A percentile compares a stretch with the other conserved stretches of the same genome.
These are phyloP conservation scores for Scutellaria galericulata DNA, from an alignment of 257 asterid species.

Conservation along the genomic window DNA sequence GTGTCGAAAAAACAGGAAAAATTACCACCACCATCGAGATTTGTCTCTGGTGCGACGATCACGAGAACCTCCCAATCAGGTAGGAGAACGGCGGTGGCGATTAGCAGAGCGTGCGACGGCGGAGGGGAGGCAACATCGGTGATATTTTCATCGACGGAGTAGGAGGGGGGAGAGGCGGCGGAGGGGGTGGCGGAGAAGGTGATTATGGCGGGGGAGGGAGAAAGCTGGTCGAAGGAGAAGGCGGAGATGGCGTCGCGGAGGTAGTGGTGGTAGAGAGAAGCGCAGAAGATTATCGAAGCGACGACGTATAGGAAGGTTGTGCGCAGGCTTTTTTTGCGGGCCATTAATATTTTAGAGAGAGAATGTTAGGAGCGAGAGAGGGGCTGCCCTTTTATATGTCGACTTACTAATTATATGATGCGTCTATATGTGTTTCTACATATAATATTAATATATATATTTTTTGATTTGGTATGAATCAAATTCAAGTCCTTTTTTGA, in stretches of 20 bases:
- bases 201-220: conserved; percentile 29
- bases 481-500: no score
- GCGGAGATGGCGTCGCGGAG: conserved; percentile 48
- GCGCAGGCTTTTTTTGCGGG: conserved; percentile 53
- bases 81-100: conserved; percentile 61
- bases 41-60: conserved; percentile 48
- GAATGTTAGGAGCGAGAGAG: not conserved
- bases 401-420: not conserved
- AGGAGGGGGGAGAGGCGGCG: conserved; percentile 23
- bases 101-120: conserved; percentile 4
- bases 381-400: conserved; percentile 15
- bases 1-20: conserved; percentile 56
- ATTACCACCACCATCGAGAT: conserved; percentile 24
- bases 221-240: conserved; percentile 33
- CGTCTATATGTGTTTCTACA: not conserved
- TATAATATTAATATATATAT: no score
- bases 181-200: conserved; percentile 21
- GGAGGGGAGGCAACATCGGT: conserved; percentile 21
- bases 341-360: conserved; percentile 45
- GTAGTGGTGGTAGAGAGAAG: conserved; percentile 58
- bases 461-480: no score
- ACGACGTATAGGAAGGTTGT: conserved; percentile 51
- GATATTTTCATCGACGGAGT: conserved; percentile 38
- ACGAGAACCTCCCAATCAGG: conserved; percentile 87
- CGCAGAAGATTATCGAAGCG: conserved; percentile 53